These are phyloP conservation scores for Bruguiera sexangula DNA, from an alignment of 345 rosid species.

Conservation along the genomic window DNA sequence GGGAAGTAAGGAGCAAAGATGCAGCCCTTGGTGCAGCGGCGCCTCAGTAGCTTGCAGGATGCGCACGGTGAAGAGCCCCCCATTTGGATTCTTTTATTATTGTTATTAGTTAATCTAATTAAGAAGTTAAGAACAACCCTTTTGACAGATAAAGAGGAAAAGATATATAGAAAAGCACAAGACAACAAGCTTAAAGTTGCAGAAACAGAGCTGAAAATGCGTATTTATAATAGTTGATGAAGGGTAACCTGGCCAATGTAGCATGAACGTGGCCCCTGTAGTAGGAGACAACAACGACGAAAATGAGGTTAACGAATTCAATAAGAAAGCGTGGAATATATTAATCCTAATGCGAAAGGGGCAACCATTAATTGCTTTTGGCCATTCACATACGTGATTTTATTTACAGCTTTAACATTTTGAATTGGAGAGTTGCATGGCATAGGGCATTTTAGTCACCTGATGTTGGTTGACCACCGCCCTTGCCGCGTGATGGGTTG, in stretches of 20 bases:
- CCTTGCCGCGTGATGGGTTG: conserved; percentile 65
- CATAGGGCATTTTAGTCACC: not conserved
- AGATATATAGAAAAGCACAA: not conserved
- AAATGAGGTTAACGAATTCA: not conserved
- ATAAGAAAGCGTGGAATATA: not conserved
- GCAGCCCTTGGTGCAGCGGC: conserved; percentile 78
- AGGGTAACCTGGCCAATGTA: conserved; percentile 1
- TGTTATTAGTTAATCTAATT: no score
- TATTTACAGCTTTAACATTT: conserved; percentile 1
- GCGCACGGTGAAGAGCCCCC: conserved; percentile 80
- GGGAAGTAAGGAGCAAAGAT: conserved; percentile 88
- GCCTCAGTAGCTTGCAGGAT: conserved; percentile 70
- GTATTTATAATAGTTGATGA: conserved; percentile 48
- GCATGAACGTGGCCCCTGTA: conserved; percentile 19
- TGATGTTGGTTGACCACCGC: conserved; percentile 49
- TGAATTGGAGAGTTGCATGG: not conserved
- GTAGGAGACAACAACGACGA: not conserved
- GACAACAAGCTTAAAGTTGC: conserved; percentile 32
- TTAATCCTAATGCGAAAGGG: not conserved
- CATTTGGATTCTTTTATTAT: conserved; percentile 25
- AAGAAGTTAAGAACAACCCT: not conserved
- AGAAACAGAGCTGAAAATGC: conserved; percentile 22
- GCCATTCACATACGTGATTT: no score
- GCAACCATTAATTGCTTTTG: conserved; percentile 2
- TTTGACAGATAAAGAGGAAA: not conserved